Evolutionary conservation across 2,329 filamentous ascomycete genomes (phyloP), one percentile per base, ranked within the genome.

Genomic region (Claviceps paspali): DNA sequence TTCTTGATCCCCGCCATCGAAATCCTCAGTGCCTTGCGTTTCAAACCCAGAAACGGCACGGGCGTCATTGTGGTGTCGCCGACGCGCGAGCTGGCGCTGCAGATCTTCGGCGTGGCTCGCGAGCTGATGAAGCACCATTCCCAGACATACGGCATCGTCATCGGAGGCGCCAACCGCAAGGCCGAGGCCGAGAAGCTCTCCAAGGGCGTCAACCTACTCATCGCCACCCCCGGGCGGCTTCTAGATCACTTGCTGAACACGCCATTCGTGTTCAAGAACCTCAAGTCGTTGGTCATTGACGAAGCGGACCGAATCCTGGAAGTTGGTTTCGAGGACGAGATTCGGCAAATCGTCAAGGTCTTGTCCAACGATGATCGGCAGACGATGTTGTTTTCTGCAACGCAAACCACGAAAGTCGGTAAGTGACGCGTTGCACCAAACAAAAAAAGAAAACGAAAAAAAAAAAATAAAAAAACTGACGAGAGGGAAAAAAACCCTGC

Each of bases 381-480:
- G 61, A 95, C 87, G 0, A 91, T 93, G 79, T 73, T 98, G n/a
- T 98, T 98, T 68, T 95, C 86, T 11, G 91, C 91, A 11, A 98
- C 91, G 4, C 91, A 96, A 60, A 98, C 91, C 3, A 96, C 88
- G 39, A 96, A 98, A 63, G 91, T 98, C 47, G 52, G 51, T 52
- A 46, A 22, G 51, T 52, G 36, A 19, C 29, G n/a, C n/a, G n/a
- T n/a, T n/a, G n/a, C n/a, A n/a, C n/a, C n/a, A n/a, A n/a, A n/a
- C n/a, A n/a, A n/a, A n/a, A n/a, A n/a, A n/a, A n/a, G n/a, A n/a
- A n/a, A n/a, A n/a, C n/a, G n/a, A n/a, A n/a, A n/a, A n/a, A n/a
- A n/a, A n/a, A n/a, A n/a, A n/a, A n/a, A n/a, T n/a, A n/a, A n/a
- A n/a, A n/a, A n/a, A n/a, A n/a, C n/a, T n/a, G n/a, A n/a, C n/a